Evolutionary conservation across 2,329 filamentous ascomycete genomes (phyloP), one percentile per base, ranked within the genome.

Genomic region (Zasmidium cellare): DNA sequence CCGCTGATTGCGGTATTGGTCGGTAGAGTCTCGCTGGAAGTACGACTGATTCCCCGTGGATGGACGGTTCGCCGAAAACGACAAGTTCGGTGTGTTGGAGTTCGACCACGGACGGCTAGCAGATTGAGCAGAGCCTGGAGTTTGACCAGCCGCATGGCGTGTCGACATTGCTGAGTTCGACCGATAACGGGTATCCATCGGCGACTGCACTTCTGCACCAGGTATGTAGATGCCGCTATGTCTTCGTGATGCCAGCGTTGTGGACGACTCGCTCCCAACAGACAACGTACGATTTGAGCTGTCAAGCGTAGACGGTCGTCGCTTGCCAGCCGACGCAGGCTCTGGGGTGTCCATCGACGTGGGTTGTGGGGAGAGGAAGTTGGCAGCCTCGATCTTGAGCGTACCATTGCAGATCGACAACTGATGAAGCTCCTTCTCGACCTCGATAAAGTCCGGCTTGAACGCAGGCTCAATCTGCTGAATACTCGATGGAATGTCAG

Each of bases 371-470:
- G 86, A 85, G 41, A 82, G 77, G 72, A 85, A 82, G 77, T 88
- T 75, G 75, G 82, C 72, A 71, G 84, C 73, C 71, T 87, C 79
- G 66, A 85, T 72, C 75, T 89, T 71, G 72, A 86, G 66, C 5
- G 81, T 79, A 18, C 90, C 89, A 69, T 96, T 96, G 74, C 92
- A 84, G 56, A 96, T 89, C 18, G 86, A 85, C 47, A 97, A 82
- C 49, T 83, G 84, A 85, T 81, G 19, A 92, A 80, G 62, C 88
- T 84, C 24, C 45, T 88, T 86, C 65, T 96, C 88, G 52, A 89
- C 84, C 67, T 88, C 87, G 22, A 84, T 86, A 72, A 89, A 94
- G 68, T 96, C 92, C 16, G 84, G 84, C 52, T 87, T 83, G 80
- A 96, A 97, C 11, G 87, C 84, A 41, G 84, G 83, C 58, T 92